Evolutionary conservation across 2,329 filamentous ascomycete genomes (phyloP), one percentile per base, ranked within the genome.

Genomic region (Aspergillus pseudoviridinutans): DNA sequence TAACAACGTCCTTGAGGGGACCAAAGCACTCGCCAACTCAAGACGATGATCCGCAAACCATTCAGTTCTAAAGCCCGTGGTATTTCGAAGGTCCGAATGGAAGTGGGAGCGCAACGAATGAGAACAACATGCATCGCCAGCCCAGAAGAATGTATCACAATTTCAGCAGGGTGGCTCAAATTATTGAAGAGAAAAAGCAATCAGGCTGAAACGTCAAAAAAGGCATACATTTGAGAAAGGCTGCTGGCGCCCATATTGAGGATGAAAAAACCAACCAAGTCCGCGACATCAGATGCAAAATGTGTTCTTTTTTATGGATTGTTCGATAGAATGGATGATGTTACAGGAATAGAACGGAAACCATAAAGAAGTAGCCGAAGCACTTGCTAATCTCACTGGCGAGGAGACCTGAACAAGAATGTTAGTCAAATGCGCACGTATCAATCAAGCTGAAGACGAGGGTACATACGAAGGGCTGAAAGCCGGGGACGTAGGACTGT

Each of bases 401-500:
- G 74, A 27, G 75, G 75, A 55, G 75, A 77, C 61, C 74, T 77
- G 49, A 41, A 54, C 28, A 32, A 20, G 20, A 6, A 50, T 44
- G 59, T 68, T 50, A 71, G 64, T 55, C 35, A 58, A 49, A 42
- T 20, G 8, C 20, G 4, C 22, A 20, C 9, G 4, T 20, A 38
- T 57, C 3, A 53, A 38, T n/a, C n/a, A 20, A 35, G 14, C 12
- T 54, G 46, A 50, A 47, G 17, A 5, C 50, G 24, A 32, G 14
- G 17, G 56, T 49, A 73, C 74, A 71, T 68, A 77, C 74, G 74
- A 74, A 61, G 75, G 74, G 56, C 74, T 77, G 59, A 73, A 77
- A 54, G 73, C 71, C 58, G 75, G 75, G 49, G 75, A 78, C 52
- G 75, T 78, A 27, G 75, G 75, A 64, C 75, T 78, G 63, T 78